These are phyloP conservation scores for Hymenoscyphus repandus DNA, from an alignment of 2,329 filamentous ascomycete species.

Conservation along the genomic window DNA sequence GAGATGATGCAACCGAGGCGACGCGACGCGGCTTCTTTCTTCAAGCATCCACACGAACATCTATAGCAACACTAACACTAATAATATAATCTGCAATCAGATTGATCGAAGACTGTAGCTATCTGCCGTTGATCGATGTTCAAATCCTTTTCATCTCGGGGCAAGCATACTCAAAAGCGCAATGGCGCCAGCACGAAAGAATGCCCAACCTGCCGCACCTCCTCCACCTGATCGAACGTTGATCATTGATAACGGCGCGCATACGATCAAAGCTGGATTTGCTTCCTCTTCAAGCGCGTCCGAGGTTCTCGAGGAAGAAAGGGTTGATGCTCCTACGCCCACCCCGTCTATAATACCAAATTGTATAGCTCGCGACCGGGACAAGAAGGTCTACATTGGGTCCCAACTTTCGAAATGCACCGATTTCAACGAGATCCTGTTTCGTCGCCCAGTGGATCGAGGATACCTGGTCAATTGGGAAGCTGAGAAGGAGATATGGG, in stretches of 20 bases:
- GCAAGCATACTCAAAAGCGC: not conserved
- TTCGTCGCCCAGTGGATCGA: constrained; percentile 86
- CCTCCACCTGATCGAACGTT: constrained; percentile 63
- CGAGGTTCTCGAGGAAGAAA: not conserved
- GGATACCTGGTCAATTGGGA: constrained; percentile 98
- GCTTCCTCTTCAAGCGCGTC: constrained; percentile 32
- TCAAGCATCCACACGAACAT: not conserved
- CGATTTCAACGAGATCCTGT: constrained; percentile 85
- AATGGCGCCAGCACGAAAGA: constrained; percentile 37
- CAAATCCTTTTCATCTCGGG: not conserved
- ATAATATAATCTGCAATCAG: no score
- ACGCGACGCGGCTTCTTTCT: not conserved
- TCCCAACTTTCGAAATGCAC: constrained; percentile 72
- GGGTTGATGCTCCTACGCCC: constrained; percentile 23
- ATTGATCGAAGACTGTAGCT: no score
- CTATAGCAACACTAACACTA: not conserved
- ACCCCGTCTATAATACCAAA: constrained; percentile 77
- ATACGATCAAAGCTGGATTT: constrained; percentile 87
- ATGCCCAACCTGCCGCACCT: constrained; percentile 40
- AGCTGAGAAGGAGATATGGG: constrained; percentile 91
- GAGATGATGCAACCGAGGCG: not conserved
- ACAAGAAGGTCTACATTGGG: constrained; percentile 72
- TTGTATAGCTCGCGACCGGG: constrained; percentile 78
- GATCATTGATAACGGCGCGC: constrained; percentile 88
- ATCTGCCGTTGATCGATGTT: no score